Base-by-base conservation (phyloP, 805 yeast genomes). In the Wickerhamiella nectarea region DNA sequence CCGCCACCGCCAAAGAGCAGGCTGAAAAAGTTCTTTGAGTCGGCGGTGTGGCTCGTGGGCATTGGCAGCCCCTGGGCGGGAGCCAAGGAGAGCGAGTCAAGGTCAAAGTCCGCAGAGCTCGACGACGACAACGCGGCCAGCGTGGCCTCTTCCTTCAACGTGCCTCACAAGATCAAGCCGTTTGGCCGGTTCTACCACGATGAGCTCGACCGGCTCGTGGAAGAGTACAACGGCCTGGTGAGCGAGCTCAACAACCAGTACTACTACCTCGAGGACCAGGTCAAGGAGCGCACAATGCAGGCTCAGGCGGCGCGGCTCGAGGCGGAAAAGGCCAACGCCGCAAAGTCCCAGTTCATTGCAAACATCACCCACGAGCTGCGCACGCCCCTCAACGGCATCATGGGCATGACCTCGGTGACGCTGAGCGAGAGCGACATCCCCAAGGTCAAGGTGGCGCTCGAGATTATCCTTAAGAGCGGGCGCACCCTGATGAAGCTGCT, bases 391-490 rank as follows among this genome's bases (percentile, higher is more conserved):
- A 89, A 91, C 60, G 98, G 97, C 59, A 89, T 89, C 22, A 65
- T 91, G 46, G 98, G 98, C 46, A 84, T 89, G 93, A 80, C 96
- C 0, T 80, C 94, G 2, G 82, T 89, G 44, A 87, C 95, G 1
- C 75, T 84, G 79, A 87, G 80, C 19, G 97, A 91, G 58, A 67
- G 67, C 15, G 87, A 84, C 52, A 67, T 70, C 4, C 61, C 65
- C 7, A 76, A 76, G 51, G 75, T 85, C 11, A 77, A 78, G 52
- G 78, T 76, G 44, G 76, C 87, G 11, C 65, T 89, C 50, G 79
- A 79, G 50, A 69, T 87, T 46, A 89, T 89, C 45, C 83, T 83
- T 58, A 72, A 94, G 56, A 79, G 91, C 12, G 96, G 97, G 25
- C 95, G 87, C 57, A 63, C 89, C 34, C 65, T 91, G 44, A 63